Conservation (phyloP, 345 rosid genomes). For the Gossypium sturtianum region DNA sequence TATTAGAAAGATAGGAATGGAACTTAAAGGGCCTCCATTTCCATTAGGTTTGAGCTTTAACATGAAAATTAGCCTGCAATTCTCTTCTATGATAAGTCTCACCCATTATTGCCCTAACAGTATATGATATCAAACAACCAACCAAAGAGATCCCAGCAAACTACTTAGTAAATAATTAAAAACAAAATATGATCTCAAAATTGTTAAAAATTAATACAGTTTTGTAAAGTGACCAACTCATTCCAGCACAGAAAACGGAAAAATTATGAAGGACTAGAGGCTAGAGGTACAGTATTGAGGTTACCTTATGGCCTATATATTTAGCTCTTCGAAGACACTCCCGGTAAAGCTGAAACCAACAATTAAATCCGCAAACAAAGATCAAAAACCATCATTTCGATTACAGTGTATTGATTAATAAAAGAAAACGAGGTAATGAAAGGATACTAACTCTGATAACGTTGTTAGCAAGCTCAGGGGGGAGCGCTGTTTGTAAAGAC, state of each 20-base stretch:
- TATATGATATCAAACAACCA: not conserved
- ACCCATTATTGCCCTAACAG: not conserved
- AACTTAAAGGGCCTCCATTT: not conserved
- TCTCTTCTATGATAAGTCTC: not conserved
- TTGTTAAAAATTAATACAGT: not conserved
- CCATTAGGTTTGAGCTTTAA: not conserved
- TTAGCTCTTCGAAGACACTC: conserved; percentile 96
- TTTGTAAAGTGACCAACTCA: not conserved
- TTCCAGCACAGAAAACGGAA: not conserved
- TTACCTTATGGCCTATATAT: conserved; percentile 72
- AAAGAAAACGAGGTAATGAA: not conserved
- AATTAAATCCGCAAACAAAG: not conserved
- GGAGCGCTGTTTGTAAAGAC: conserved; percentile 76
- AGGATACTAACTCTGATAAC: conserved; percentile 62
- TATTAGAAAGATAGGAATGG: not conserved
- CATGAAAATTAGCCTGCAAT: not conserved
- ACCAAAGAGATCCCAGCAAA: not conserved
- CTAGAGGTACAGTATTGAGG: not conserved
- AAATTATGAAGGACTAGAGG: not conserved
- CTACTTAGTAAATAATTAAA: not conserved
- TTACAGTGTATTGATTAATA: not conserved
- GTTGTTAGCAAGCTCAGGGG: conserved; percentile 93
- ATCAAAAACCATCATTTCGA: not conserved
- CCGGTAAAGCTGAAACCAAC: conserved; percentile 64
- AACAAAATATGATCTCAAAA: not conserved